Evolutionary conservation across 225 moss, liverwort and hornwort genomes (phyloP), one percentile per base, ranked within the genome.

Genomic region (Asterella californica): DNA sequence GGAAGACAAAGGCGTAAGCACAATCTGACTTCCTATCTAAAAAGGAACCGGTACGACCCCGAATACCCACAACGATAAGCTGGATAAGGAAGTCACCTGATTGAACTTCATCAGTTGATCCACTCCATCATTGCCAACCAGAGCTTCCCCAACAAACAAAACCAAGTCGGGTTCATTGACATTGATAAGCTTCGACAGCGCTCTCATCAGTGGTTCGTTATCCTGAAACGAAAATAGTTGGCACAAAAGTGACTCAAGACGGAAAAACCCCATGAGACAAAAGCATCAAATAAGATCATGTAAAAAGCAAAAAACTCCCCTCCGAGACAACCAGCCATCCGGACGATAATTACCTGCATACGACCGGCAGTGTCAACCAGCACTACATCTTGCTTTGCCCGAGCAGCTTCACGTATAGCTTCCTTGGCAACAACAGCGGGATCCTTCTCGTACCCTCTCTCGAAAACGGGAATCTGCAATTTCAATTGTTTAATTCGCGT

Each of bases 391-490:
- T 93, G 95, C 82, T 93, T 93, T 1, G 89, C 93, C 70, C 95
- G 91, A 79, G 88, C 83, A 67, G 99, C 95, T 84, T 99, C 99
- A 64, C 82, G 88, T 74, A 99, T 99, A 18, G 99, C 93, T 80
- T 99, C 99, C 83, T 88, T 99, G 1, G 99, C 99, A 62, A 99
- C 99, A 46, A 90, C 90, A 32, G 99, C 94, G 69, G 99, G 99
- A 89, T 99, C 99, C 86, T 99, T 99, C 86, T 99, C 99, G 77
- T 99, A 99, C n/a, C 99, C 99, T 81, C 85, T 91, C 83, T 99
- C 99, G 81, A 99, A 99, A 53, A 99, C 93, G 8, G 95, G 90
- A 63, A 95, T 87, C 90, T 88, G 83, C 49, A 32, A 33, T 27
- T 25, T 70, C 25, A 57, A 48, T 0, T 74, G 15, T 74, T 2